Conservation (phyloP, 2,329 filamentous ascomycete genomes). For the Setomelanomma holmii region DNA sequence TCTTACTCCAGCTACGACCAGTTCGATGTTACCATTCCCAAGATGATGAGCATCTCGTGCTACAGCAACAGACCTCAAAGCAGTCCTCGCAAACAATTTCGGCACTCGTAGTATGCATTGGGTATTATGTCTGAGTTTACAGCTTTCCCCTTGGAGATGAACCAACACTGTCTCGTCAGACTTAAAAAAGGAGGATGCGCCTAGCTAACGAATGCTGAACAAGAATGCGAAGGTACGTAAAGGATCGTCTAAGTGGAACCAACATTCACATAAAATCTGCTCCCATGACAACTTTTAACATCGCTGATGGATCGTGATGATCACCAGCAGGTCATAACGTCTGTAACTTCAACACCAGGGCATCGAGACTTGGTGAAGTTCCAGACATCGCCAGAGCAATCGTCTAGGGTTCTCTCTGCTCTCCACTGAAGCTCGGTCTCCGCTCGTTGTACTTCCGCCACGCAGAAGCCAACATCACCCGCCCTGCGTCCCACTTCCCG, state of each 20-base stretch:
- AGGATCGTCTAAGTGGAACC: background rate
- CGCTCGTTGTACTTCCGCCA: conserved; percentile 49
- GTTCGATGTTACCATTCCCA: too few relatives aligned
- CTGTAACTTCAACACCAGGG: conserved; percentile 4
- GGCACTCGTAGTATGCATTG: too few relatives aligned
- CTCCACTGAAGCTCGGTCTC: conserved; percentile 49
- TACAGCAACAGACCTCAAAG: too few relatives aligned
- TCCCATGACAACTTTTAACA: too few relatives aligned
- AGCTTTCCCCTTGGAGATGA: too few relatives aligned
- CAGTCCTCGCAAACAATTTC: too few relatives aligned
- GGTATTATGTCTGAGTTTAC: background rate
- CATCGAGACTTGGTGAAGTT: conserved; percentile 46
- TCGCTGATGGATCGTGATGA: too few relatives aligned
- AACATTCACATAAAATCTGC: background rate
- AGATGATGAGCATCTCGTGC: too few relatives aligned
- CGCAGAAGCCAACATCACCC: conserved; percentile 53
- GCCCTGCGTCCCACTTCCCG: conserved; percentile 47
- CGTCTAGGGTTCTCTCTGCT: conserved; percentile 45
- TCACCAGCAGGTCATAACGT: conserved; percentile 20
- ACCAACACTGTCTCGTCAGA: background rate
- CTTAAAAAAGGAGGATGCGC: conserved; percentile 2
- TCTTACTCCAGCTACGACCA: too few relatives aligned
- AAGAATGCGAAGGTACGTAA: background rate
- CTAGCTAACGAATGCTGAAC: conserved; percentile 10
- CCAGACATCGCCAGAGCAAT: conserved; percentile 50